These are phyloP conservation scores for Yamadazyma friedrichii DNA, from an alignment of 1,139 yeast species.

Conservation along the genomic window DNA sequence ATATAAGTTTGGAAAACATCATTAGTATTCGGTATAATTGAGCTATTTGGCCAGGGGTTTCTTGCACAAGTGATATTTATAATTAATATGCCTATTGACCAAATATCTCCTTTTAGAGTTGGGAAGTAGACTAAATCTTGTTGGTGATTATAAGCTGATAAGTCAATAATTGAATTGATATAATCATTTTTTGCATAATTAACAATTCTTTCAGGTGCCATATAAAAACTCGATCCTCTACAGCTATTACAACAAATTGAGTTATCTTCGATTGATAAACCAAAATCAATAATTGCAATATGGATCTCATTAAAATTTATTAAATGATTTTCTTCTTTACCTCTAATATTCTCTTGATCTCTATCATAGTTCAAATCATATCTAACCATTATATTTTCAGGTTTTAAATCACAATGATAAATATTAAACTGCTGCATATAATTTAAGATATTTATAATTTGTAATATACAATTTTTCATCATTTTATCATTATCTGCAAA, in stretches of 20 bases:
- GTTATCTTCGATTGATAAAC: constrained; percentile 66
- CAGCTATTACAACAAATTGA: constrained; percentile 70
- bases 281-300: constrained; percentile 78
- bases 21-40: constrained; percentile 54
- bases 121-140: constrained; percentile 44
- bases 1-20: constrained; percentile 53
- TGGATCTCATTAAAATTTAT: constrained; percentile 55
- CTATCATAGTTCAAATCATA: constrained; percentile 31
- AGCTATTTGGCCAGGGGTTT: constrained; percentile 90
- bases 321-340: constrained; percentile 13
- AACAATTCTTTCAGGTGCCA: constrained; percentile 86
- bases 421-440: constrained; percentile 67
- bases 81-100: constrained; percentile 84
- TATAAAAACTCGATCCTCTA: constrained; percentile 84
- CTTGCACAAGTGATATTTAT: constrained; percentile 80
- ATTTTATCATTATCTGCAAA: constrained; percentile 41
- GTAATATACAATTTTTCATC: constrained; percentile 72
- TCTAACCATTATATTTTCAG: constrained; percentile 74
- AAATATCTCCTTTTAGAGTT: constrained; percentile 78
- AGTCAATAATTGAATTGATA: constrained; percentile 29
- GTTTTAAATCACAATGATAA: constrained; percentile 89
- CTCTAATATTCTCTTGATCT: not conserved
- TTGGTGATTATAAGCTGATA: constrained; percentile 22
- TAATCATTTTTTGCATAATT: constrained; percentile 38
- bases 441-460: constrained; percentile 68